Evolutionary conservation across 2,329 filamentous ascomycete genomes (phyloP), one percentile per base, ranked within the genome.

Genomic region (Penicillium thymicola): DNA sequence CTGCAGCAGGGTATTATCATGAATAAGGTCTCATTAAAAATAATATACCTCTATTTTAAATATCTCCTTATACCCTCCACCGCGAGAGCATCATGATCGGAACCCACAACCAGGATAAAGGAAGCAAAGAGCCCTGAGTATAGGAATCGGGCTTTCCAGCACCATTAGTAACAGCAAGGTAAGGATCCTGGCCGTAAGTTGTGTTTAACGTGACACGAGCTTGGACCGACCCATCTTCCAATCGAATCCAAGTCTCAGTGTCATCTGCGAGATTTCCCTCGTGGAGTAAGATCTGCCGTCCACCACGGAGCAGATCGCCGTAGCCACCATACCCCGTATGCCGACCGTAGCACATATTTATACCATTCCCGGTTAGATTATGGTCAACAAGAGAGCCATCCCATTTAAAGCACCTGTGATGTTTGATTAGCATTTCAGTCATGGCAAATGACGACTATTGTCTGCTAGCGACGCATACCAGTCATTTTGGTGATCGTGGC

Each of bases 261-360:
- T 77, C 76, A n/a, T 73, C 60, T 63, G 64, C 64, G 10, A 84
- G 65, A 38, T 71, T 71, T 0, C 73, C 67, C 42, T 81, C 75
- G 1, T 77, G 73, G 1, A 87, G 64, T 3, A 77, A 64, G 9
- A 88, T 71, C 63, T 86, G 81, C 1, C 85, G 75, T 3, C 80
- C 79, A 1, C 87, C 87, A 0, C 87, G 80, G 16, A 82, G 80
- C 84, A 84, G 88, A 46, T 77, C 76, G 0, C 86, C 85, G 59
- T 89, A 89, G 0, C 88, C 87, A 0, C 87, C 87, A 55, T 89
- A 89, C 0, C 88, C 87, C 0, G 84, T 81, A 62, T 87, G 86
- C 62, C 88, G 83, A 5, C 85, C 85, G 59, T 83, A 84, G 65
- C 86, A 89, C 59, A 81, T 51, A 36, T 74, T 67, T 4, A 77